A percentile compares a stretch with the other conserved stretches of the same genome.
phyloP scores from a whole-genome alignment of 495 filamentous ascomycete genomes.

The Penicillium canariense region DNA sequence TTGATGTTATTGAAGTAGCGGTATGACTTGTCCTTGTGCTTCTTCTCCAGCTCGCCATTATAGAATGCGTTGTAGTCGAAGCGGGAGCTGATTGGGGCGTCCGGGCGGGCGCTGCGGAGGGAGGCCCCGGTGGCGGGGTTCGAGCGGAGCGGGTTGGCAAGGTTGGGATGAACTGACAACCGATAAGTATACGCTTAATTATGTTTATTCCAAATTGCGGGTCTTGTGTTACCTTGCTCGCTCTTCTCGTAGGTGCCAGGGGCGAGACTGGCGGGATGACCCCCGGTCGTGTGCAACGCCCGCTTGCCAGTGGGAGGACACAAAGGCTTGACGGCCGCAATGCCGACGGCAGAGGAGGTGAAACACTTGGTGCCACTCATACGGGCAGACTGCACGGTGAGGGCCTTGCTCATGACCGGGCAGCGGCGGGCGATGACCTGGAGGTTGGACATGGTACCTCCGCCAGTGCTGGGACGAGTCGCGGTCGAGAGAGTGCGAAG shows the following conservation, averaged over 20 bases:
- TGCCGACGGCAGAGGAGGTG: constrained; percentile 39
- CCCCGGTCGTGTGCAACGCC: constrained; percentile 73
- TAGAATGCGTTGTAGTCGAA: constrained; percentile 96
- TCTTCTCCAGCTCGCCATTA: constrained; percentile 84
- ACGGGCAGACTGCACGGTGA: constrained; percentile 80
- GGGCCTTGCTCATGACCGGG: constrained; percentile 97
- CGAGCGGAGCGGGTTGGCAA: constrained; percentile 30
- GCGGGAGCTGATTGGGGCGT: constrained; percentile 48
- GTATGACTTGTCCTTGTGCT: constrained; percentile 99
- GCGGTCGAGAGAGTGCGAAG: constrained; percentile 87
- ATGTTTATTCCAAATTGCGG: neutral
- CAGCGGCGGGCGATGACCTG: constrained; percentile 92
- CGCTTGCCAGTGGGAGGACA: constrained; percentile 52
- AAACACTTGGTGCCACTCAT: constrained; percentile 47
- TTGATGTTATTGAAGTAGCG: constrained; percentile 99
- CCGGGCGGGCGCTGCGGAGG: constrained; percentile 37
- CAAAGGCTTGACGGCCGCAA: constrained; percentile 34
- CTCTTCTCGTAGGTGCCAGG: constrained; percentile 56
- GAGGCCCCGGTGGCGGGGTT: constrained; percentile 24
- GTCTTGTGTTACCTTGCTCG: constrained; percentile 53
- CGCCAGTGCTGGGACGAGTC: constrained; percentile 65
- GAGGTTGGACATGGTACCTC: constrained; percentile 94
- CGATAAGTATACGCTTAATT: constrained; percentile 8
- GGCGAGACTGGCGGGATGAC: constrained; percentile 72
- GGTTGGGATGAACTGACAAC: constrained; percentile 27